Percentiles rank a stretch among this genome's conserved stretches.
Conservation (phyloP, 2,329 filamentous ascomycete genomes). For the Raffaelea arxii region DNA sequence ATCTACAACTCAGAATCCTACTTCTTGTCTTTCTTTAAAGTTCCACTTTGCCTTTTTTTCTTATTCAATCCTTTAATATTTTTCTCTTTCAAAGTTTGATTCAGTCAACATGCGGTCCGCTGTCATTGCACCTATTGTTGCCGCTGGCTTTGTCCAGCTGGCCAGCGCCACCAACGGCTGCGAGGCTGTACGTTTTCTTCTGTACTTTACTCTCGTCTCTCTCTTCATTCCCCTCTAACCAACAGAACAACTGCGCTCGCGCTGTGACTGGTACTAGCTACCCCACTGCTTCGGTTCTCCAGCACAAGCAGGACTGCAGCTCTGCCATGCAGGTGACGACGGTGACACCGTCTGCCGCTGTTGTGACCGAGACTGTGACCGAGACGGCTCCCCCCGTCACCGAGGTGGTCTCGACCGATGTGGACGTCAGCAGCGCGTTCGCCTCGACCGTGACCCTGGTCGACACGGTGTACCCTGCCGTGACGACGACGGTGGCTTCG, state of each 20-base stretch:
- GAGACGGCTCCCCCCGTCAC: constrained; percentile 1
- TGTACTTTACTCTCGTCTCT: neutral
- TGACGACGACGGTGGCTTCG: too few species aligned
- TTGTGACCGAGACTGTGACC: constrained; percentile 2
- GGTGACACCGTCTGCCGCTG: neutral
- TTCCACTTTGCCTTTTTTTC: too few species aligned
- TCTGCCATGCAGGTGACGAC: constrained; percentile 4
- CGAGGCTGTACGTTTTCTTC: neutral
- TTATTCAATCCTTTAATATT: too few species aligned
- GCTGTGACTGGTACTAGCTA: constrained; percentile 8
- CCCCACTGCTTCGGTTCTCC: neutral
- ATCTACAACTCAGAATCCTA: too few species aligned
- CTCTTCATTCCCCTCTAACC: neutral
- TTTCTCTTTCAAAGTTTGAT: too few species aligned
- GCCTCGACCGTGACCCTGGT: neutral
- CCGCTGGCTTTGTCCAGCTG: constrained; percentile 2
- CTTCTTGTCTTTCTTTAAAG: too few species aligned
- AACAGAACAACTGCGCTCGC: constrained; percentile 10
- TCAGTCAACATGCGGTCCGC: constrained; percentile 4
- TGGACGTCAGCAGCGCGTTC: neutral
- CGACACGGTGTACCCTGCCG: neutral
- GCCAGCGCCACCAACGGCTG: constrained; percentile 3
- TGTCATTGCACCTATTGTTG: neutral
- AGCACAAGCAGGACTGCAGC: constrained; percentile 9
- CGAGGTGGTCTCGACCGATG: neutral